Evolutionary conservation across 192 early-diverging fungal genomes (phyloP), one percentile per base, ranked within the genome.

Genomic region (Coemansia sp.): DNA sequence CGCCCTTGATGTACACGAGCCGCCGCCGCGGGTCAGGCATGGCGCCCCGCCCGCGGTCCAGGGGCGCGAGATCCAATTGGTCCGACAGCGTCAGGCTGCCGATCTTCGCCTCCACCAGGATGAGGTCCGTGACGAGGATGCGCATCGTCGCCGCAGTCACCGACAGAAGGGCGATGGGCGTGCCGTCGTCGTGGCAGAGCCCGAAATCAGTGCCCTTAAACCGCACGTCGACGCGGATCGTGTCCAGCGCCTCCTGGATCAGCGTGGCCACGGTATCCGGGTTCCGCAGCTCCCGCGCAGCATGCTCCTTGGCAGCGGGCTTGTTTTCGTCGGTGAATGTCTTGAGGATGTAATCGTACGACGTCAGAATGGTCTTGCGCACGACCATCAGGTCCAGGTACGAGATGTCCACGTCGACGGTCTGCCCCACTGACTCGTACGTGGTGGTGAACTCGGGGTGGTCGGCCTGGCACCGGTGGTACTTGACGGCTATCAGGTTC

Each of bases 271-370:
- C 67, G 4, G 64, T 71, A 34, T 71, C 48, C 6, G 36, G 11
- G 24, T 27, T 42, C 29, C 13, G 60, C 39, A 14, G 31, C 17
- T 17, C 21, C 27, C 59, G 40, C 33, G 27, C 21, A 51, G 14
- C 46, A 21, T 42, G 44, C 63, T 41, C 27, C 29, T 14, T 51
- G 24, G n/a, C 41, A 17, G 17, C 54, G 37, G 73, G 61, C 33
- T 36, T 54, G 36, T 41, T 42, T 6, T 73, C 81, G 48, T 83
- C 81, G 6, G 76, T 78, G 75, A 94, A 94, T 6, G 92, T 92
- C 48, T 88, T 87, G 14, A 94, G 69, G 6, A 96, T 79, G 67
- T 93, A 96, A 63, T 95, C 90, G 74, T 96, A 94, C 10, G 94
- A 77, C 8, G 86, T 89, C 67, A 97, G 75, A 13, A 99, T 90